phyloP scores from a whole-genome alignment of 768 basidiomycete genomes.

The Daedaleopsis sinensis region DNA sequence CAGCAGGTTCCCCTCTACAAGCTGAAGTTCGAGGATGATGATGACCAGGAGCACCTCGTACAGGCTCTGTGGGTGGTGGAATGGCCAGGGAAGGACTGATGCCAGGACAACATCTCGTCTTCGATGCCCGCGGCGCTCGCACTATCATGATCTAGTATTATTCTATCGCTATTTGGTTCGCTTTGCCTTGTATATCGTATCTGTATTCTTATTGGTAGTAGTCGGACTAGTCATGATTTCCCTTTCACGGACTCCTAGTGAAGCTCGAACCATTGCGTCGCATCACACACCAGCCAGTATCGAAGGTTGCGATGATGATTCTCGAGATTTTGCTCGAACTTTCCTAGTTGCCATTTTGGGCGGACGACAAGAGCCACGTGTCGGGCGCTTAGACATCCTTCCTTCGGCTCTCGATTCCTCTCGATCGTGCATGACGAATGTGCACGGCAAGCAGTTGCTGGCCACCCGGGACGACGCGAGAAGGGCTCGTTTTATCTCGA shows the following conservation, averaged over 20 bases:
- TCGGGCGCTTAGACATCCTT: neutral
- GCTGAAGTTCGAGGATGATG: constrained; percentile 88
- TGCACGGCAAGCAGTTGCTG: neutral
- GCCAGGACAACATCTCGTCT: constrained; percentile 4
- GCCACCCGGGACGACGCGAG: neutral
- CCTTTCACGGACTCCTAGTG: neutral
- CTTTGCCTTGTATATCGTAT: neutral
- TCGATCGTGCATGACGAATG: neutral
- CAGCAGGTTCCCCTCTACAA: constrained; percentile 57
- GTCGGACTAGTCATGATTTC: neutral
- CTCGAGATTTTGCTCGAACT: neutral
- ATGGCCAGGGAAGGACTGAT: constrained; percentile 55
- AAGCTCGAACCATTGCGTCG: too few relatives aligned
- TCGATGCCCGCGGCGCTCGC: neutral
- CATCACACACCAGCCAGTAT: too few relatives aligned
- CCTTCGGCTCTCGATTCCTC: neutral
- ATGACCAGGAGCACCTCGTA: constrained; percentile 78
- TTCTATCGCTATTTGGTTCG: neutral
- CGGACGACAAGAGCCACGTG: neutral
- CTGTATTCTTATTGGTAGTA: neutral
- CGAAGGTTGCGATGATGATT: too few relatives aligned
- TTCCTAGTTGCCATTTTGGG: neutral
- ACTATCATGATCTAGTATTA: neutral
- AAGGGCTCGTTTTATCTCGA: neutral
- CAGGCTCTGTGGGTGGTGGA: constrained; percentile 83